Evolutionary conservation across 2,329 filamentous ascomycete genomes (phyloP), one percentile per base, ranked within the genome.

Genomic region (Aulographum hederae): DNA sequence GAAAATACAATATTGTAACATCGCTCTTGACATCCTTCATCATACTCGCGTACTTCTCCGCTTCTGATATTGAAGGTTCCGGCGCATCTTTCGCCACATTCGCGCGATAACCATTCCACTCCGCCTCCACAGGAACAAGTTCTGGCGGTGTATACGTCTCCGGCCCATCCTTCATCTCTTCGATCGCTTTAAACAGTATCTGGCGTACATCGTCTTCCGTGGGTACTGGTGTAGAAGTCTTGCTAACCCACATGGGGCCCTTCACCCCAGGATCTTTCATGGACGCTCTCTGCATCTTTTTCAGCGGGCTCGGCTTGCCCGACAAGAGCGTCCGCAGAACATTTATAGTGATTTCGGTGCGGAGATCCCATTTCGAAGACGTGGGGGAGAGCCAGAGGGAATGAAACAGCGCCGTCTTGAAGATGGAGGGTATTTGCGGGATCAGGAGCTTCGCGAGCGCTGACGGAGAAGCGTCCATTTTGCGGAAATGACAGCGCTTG

Each of bases 231-330:
- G 81, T 57, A 1, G 65, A 67, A 26, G 78, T 73, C 33, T 70
- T 77, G 43, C 73, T 75, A 16, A 92, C 63, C 85, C 85, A 94
- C 40, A 89, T 71, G 28, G 67, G 69, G 3, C 82, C 82, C 47
- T 80, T 84, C 46, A 91, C 60, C 0, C 69, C 72, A 0, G 66
- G 66, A 33, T 78, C 76, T 35, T 61, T 68, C 28, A 67, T 54
- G 1, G 69, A 67, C n/a, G 68, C 43, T 26, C 54, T 58, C 52
- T 94, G 86, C 5, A 67, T 54, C 37, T 70, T 64, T 1, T 65
- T 58, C 16, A 91, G 54, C 17, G 69, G 60, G 8, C 43, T 47
- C 0, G 62, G 59, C 12, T 53, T 56, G 3, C 58, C 54, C 11
- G 51, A 47, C 32, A 81, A 49, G 33, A 82, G 59, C 1, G 67